Evolutionary conservation across 495 filamentous ascomycete genomes (phyloP).

Genomic region (Penicillium longicatenatum): DNA sequence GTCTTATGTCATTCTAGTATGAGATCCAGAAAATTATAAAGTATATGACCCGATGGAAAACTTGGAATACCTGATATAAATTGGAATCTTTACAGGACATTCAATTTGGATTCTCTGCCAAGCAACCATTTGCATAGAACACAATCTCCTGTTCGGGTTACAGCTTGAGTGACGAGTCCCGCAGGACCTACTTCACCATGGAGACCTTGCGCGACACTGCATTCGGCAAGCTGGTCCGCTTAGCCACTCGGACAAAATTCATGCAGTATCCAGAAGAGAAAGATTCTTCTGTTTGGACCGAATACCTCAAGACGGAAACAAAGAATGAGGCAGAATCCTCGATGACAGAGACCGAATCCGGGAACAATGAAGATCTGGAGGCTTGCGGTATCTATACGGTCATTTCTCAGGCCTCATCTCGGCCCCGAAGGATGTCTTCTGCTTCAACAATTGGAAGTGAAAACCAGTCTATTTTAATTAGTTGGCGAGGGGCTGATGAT

Average conservation of each 20-base stretch:
- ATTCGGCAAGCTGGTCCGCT: slow-evolving; percentile 40
- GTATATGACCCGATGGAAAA: background rate
- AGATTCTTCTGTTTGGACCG: slow-evolving; percentile 34
- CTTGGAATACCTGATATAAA: background rate
- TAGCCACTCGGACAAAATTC: slow-evolving; percentile 24
- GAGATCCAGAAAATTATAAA: background rate
- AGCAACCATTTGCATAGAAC: background rate
- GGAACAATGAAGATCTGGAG: slow-evolving; percentile 20
- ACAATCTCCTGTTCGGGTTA: background rate
- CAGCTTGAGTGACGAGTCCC: background rate
- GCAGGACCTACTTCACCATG: slow-evolving; percentile 11
- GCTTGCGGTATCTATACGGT: slow-evolving; percentile 20
- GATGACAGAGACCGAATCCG: slow-evolving; percentile 21
- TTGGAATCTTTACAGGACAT: background rate
- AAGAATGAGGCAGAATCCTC: slow-evolving; percentile 26
- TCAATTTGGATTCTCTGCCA: background rate
- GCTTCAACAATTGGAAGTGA: slow-evolving; percentile 3
- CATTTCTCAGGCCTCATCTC: slow-evolving; percentile 22
- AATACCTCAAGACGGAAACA: slow-evolving; percentile 33
- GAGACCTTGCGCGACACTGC: slow-evolving; percentile 30
- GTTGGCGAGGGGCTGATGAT: slow-evolving; percentile 31
- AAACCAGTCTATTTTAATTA: slow-evolving; percentile 15
- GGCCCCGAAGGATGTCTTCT: slow-evolving; percentile 15
- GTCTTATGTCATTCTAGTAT: background rate
- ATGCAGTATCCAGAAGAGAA: slow-evolving; percentile 41